Percentiles rank a stretch among this genome's conserved stretches.
These are phyloP conservation scores for Anacardium occidentale DNA, from an alignment of 345 rosid genomes.

Conservation along the genomic window DNA sequence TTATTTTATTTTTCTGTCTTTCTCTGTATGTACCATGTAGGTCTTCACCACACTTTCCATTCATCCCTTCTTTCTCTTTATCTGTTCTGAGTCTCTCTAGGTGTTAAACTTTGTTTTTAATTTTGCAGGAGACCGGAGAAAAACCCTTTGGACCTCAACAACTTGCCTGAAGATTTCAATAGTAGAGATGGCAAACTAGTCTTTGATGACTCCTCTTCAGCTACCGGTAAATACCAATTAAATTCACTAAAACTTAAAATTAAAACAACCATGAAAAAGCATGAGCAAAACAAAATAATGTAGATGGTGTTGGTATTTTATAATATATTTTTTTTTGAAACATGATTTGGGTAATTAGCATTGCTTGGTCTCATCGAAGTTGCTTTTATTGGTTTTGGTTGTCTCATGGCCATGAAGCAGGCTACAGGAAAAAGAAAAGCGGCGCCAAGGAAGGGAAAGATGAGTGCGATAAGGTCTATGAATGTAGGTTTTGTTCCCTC, in stretches of 20 bases:
- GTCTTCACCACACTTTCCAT: constrained; percentile 38
- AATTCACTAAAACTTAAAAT: no score
- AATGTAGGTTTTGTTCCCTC: constrained; percentile 99
- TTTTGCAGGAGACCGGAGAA: constrained; percentile 70
- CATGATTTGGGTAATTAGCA: neutral
- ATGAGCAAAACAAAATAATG: neutral
- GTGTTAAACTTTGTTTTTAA: constrained; percentile 5
- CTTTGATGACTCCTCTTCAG: constrained; percentile 61
- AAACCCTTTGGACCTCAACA: constrained; percentile 93
- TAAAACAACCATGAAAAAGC: neutral
- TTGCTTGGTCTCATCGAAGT: constrained; percentile 35
- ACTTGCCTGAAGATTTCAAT: constrained; percentile 78
- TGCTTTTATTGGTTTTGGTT: constrained; percentile 36
- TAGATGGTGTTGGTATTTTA: neutral
- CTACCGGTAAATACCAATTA: constrained; percentile 11
- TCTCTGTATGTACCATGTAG: constrained; percentile 75
- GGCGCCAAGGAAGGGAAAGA: constrained; percentile 77
- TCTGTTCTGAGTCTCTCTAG: no score
- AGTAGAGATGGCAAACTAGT: constrained; percentile 52
- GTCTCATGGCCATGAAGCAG: constrained; percentile 16
- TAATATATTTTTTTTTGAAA: neutral
- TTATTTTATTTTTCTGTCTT: constrained; percentile 21
- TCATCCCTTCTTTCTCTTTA: neutral
- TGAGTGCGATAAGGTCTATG: constrained; percentile 83
- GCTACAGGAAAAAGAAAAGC: constrained; percentile 58